phyloP scores from a whole-genome alignment of 2,329 filamentous ascomycete genomes.

The Furcasterigmium furcatum region DNA sequence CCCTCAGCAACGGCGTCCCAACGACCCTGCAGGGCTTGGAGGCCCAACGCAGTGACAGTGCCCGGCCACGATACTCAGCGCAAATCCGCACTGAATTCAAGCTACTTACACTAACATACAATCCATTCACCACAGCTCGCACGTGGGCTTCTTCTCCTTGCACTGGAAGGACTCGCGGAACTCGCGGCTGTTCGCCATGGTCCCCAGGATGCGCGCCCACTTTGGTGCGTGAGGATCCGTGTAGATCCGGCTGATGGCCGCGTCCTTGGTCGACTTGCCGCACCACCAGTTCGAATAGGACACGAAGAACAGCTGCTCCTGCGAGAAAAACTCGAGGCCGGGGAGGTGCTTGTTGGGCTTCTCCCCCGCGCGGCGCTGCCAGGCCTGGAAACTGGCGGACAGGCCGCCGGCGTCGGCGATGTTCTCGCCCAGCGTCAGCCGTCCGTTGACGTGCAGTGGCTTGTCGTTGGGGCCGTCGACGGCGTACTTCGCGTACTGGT shows the following conservation, averaged over 20 bases:
- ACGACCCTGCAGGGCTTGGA: no score
- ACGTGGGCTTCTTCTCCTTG: conserved; percentile 41
- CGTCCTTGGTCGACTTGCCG: conserved; percentile 57
- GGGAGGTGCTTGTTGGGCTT: conserved; percentile 53
- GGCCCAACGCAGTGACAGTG: no score
- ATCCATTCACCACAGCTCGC: conserved; percentile 9
- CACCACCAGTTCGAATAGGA: conserved; percentile 66
- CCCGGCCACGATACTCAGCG: no score
- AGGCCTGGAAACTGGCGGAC: conserved; percentile 59
- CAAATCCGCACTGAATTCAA: no score
- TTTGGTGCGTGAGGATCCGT: conserved; percentile 65
- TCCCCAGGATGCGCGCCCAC: conserved; percentile 57
- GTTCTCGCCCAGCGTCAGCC: conserved; percentile 64
- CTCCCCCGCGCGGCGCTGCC: conserved; percentile 54
- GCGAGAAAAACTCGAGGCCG: conserved; percentile 58
- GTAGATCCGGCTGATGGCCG: conserved; percentile 54
- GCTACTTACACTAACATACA: no score
- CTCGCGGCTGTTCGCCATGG: conserved; percentile 63
- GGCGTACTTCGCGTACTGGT: conserved; percentile 63
- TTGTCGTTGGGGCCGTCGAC: conserved; percentile 53
- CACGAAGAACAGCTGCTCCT: conserved; percentile 69
- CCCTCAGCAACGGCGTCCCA: no score
- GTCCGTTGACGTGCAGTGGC: conserved; percentile 59
- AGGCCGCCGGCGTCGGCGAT: conserved; percentile 70
- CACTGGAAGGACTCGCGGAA: conserved; percentile 69